Conservation (phyloP, 2,329 filamentous ascomycete species). For the Trichoderma sp. region DNA sequence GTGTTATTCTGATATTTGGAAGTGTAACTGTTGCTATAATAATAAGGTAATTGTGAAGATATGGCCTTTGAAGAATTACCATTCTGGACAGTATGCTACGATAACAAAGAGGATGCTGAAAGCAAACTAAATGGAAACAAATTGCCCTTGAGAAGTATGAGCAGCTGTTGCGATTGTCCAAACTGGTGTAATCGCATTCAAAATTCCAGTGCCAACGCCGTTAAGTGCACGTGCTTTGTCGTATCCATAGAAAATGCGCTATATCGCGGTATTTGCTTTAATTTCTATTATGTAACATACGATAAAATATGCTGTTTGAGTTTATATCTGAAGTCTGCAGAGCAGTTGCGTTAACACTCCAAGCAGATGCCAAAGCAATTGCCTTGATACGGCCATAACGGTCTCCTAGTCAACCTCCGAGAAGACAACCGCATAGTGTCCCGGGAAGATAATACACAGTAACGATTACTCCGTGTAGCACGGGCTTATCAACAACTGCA, state of each 20-base stretch:
- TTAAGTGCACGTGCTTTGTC: conserved; percentile 39
- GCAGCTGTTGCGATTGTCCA: conserved; percentile 69
- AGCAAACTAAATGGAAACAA: conserved; percentile 70
- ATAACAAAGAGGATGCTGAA: conserved; percentile 70
- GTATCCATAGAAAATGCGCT: neutral
- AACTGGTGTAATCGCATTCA: conserved; percentile 68
- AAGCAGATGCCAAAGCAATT: conserved; percentile 56
- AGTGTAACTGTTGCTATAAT: conserved; percentile 39
- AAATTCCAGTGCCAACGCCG: conserved; percentile 64
- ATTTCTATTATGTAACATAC: conserved; percentile 34
- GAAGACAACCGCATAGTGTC: conserved; percentile 60
- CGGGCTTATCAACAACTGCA: conserved; percentile 52
- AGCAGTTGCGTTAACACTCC: conserved; percentile 58
- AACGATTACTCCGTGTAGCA: conserved; percentile 35
- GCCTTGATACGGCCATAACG: conserved; percentile 59
- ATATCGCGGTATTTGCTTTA: neutral
- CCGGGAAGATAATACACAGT: conserved; percentile 45
- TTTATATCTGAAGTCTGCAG: conserved; percentile 66
- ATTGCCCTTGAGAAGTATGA: conserved; percentile 64
- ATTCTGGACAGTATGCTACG: conserved; percentile 56
- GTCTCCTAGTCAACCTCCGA: conserved; percentile 64
- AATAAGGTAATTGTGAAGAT: neutral
- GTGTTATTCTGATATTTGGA: conserved; percentile 58
- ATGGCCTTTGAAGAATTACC: conserved; percentile 26
- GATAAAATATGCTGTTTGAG: conserved; percentile 66